These are phyloP conservation scores for Gonapodya sp. DNA, from an alignment of 192 early-diverging fungal species.

Conservation along the genomic window DNA sequence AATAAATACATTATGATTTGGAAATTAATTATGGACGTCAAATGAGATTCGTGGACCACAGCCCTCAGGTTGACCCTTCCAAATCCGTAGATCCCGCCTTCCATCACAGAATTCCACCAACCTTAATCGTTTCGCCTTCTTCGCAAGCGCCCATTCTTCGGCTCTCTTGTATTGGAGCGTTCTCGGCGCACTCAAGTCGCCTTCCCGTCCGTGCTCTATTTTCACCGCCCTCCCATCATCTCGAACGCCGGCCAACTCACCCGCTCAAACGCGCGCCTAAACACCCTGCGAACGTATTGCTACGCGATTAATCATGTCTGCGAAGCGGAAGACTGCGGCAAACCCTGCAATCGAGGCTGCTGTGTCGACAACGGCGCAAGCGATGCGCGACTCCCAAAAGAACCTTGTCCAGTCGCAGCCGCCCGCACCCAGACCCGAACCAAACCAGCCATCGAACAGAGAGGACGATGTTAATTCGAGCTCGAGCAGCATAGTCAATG, in stretches of 20 bases:
- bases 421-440: neutral
- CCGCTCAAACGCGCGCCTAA: neutral
- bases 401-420: neutral
- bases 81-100: too few species aligned
- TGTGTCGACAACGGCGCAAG: neutral
- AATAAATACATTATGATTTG: too few species aligned
- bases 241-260: neutral
- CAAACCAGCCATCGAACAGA: neutral
- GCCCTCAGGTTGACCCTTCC: too few species aligned
- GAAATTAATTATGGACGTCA: too few species aligned
- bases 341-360: slow-evolving; percentile 13
- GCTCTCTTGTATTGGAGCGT: too few species aligned
- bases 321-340: slow-evolving; percentile 18
- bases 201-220: neutral
- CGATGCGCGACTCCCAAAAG: neutral
- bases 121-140: too few species aligned
- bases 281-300: too few species aligned
- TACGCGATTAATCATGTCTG: slow-evolving; percentile 19
- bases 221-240: neutral
- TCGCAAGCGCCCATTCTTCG: too few species aligned
- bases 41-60: too few species aligned
- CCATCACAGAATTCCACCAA: too few species aligned
- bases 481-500: slow-evolving; percentile 36
- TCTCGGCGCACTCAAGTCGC: too few species aligned
- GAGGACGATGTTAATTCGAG: slow-evolving; percentile 15